phyloP scores from a whole-genome alignment of 495 filamentous ascomycete genomes.

The Neurospora discreta region DNA sequence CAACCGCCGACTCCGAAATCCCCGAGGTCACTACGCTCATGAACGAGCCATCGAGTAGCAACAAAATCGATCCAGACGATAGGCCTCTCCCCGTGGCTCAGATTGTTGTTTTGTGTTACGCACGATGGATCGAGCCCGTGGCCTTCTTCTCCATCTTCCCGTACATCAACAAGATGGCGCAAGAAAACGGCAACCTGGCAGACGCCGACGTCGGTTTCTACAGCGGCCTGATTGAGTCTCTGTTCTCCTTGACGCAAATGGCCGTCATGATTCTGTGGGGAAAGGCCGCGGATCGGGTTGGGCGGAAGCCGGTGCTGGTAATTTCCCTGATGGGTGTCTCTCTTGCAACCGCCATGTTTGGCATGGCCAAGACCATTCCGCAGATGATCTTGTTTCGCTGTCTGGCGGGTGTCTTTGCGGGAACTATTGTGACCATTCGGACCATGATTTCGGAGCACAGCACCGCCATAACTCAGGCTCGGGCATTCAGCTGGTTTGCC shows the following conservation, averaged over 20 bases:
- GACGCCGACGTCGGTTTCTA: conserved; percentile 60
- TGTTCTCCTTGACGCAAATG: conserved; percentile 60
- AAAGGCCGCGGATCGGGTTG: conserved; percentile 49
- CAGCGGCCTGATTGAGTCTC: conserved; percentile 58
- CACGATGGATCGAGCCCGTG: conserved; percentile 58
- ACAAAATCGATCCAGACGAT: conserved; percentile 12
- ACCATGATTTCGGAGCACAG: conserved; percentile 63
- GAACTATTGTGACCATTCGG: conserved; percentile 56
- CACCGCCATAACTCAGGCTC: conserved; percentile 52
- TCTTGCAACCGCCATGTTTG: conserved; percentile 47
- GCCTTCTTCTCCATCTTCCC: conserved; percentile 69
- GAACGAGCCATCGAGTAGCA: conserved; percentile 1
- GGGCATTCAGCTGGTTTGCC: conserved; percentile 61
- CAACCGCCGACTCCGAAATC: conserved; percentile 5
- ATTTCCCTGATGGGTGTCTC: conserved; percentile 49
- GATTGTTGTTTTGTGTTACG: conserved; percentile 55
- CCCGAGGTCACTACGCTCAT: conserved; percentile 7
- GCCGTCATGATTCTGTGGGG: conserved; percentile 48
- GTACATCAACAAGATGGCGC: conserved; percentile 62
- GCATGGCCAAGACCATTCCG: conserved; percentile 45
- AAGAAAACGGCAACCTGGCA: conserved; percentile 43
- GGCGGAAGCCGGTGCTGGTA: conserved; percentile 57
- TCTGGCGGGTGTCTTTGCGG: conserved; percentile 55
- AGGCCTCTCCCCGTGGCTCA: conserved; percentile 46
- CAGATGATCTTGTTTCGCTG: conserved; percentile 60